Percentiles rank a stretch among this genome's conserved stretches.
Evolutionary conservation across 2,329 filamentous ascomycete species (phyloP).

Genomic region (Apiospora koreana): DNA sequence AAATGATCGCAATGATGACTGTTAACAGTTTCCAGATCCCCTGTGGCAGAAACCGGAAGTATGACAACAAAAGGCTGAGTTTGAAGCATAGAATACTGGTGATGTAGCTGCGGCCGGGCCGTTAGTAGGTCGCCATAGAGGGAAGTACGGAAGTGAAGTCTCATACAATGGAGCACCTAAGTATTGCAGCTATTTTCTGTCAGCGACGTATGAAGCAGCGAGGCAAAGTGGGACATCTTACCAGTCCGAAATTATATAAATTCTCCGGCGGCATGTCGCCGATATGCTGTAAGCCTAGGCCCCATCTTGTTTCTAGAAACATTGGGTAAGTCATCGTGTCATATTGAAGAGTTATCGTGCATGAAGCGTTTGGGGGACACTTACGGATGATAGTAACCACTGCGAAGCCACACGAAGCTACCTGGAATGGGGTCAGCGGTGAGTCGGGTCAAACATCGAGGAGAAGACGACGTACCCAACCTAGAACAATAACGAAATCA

Average conservation of each 20-base stretch:
- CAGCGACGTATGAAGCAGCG: neutral
- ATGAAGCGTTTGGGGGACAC: conserved; percentile 17
- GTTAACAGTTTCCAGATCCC: conserved; percentile 35
- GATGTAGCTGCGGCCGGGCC: conserved; percentile 35
- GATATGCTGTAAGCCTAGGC: conserved; percentile 37
- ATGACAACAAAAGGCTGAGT: conserved; percentile 44
- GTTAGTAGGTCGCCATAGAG: too few relatives aligned
- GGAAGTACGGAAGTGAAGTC: neutral
- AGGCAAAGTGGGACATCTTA: conserved; percentile 17
- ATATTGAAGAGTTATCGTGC: neutral
- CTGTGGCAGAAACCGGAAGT: conserved; percentile 45
- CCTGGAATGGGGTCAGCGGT: conserved; percentile 11
- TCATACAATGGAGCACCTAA: conserved; percentile 44
- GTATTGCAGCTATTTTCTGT: conserved; percentile 31
- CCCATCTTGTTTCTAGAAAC: conserved; percentile 45
- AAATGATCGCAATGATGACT: conserved; percentile 35
- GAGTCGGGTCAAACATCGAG: neutral
- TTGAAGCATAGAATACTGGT: conserved; percentile 48
- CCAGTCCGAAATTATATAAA: conserved; percentile 39
- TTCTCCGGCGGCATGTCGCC: conserved; percentile 40
- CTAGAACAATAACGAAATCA: conserved; percentile 33
- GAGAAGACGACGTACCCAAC: conserved; percentile 26
- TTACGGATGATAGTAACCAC: conserved; percentile 37
- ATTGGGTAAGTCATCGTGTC: neutral
- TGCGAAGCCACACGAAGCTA: conserved; percentile 35